Evolutionary conservation across 768 basidiomycete species (phyloP).

Genomic region (Phaffia tasmanica): DNA sequence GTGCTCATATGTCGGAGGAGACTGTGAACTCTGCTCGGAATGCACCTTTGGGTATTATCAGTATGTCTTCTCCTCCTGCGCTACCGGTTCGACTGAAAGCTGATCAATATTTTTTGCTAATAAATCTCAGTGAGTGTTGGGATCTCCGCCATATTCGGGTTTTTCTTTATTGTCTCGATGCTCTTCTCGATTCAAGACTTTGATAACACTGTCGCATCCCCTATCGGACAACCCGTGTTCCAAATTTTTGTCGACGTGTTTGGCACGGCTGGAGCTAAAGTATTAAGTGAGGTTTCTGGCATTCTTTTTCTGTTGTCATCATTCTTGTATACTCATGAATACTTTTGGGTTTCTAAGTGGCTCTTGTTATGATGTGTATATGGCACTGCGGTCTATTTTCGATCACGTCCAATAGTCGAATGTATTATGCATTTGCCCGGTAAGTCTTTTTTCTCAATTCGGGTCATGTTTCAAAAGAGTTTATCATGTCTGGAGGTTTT

Average conservation of each 20-base stretch:
- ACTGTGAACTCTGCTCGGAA: slow-evolving; percentile 49
- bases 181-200: slow-evolving; percentile 68
- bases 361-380: slow-evolving; percentile 51
- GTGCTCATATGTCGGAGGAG: slow-evolving; percentile 64
- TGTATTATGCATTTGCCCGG: slow-evolving; percentile 72
- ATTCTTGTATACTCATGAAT: slow-evolving; percentile 1
- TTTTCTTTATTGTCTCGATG: slow-evolving; percentile 56
- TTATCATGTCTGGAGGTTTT: no score
- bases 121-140: slow-evolving; percentile 47
- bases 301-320: neutral
- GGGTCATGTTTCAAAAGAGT: slow-evolving; percentile 28
- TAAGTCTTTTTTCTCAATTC: slow-evolving; percentile 40
- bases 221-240: slow-evolving; percentile 59
- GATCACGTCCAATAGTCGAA: slow-evolving; percentile 63
- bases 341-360: slow-evolving; percentile 40
- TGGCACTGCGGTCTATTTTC: slow-evolving; percentile 45
- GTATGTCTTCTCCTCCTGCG: slow-evolving; percentile 44
- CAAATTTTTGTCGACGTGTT: slow-evolving; percentile 71
- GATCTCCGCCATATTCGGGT: slow-evolving; percentile 59
- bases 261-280: slow-evolving; percentile 61
- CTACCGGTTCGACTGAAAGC: slow-evolving; percentile 42
- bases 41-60: slow-evolving; percentile 43
- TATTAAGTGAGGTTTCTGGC: slow-evolving; percentile 39
- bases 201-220: slow-evolving; percentile 45
- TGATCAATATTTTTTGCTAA: no score